Conservation (phyloP, 768 basidiomycete species). For the Tylopilus felleus region DNA sequence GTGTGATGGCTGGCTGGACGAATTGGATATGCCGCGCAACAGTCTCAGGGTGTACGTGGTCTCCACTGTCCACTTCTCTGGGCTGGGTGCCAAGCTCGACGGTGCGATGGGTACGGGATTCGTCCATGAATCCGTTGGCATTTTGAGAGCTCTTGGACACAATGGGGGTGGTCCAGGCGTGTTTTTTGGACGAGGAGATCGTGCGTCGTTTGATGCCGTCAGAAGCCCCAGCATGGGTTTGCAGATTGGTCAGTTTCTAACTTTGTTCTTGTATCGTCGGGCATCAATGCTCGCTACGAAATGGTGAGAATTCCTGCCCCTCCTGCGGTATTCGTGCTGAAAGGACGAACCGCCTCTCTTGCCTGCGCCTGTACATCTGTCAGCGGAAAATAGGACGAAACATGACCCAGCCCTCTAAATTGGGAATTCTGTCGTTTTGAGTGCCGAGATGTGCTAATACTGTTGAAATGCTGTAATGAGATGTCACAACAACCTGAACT, state of each 20-base stretch:
- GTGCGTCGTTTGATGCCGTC: conserved; percentile 13
- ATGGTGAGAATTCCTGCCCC: conserved; percentile 2
- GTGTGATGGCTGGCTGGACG: conserved; percentile 7
- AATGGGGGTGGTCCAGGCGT: not conserved
- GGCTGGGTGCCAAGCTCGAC: not conserved
- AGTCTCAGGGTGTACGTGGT: not conserved
- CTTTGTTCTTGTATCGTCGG: not conserved
- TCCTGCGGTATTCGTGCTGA: not conserved
- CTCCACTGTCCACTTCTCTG: not conserved
- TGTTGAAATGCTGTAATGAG: too few relatives aligned
- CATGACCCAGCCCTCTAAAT: too few relatives aligned
- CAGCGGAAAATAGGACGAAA: too few relatives aligned
- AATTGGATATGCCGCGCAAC: too few relatives aligned
- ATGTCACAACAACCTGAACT: too few relatives aligned
- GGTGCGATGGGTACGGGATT: not conserved
- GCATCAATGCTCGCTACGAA: not conserved
- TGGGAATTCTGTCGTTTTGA: too few relatives aligned
- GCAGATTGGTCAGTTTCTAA: not conserved
- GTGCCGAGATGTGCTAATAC: too few relatives aligned
- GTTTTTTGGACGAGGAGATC: conserved; percentile 22
- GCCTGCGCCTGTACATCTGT: too few relatives aligned
- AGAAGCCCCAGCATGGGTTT: not conserved
- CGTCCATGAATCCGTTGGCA: not conserved
- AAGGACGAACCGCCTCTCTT: too few relatives aligned
- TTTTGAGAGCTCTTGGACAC: conserved; percentile 5